Evolutionary conservation across 768 basidiomycete genomes (phyloP).

Genomic region (Tricholoma hemisulphureum): DNA sequence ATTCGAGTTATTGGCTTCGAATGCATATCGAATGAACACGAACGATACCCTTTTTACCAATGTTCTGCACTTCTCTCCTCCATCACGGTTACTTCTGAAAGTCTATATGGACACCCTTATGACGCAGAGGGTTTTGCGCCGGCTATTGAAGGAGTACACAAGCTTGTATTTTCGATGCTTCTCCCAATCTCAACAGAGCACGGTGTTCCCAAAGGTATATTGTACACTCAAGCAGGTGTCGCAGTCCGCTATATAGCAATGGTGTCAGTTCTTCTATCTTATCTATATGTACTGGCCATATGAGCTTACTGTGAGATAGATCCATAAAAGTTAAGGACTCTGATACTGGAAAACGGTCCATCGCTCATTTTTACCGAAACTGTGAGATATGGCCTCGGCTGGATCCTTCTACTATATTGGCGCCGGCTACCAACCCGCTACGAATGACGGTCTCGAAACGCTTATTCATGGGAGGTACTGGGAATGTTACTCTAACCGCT

Average conservation of each 20-base stretch:
- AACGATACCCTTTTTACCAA: slow-evolving; percentile 83
- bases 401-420: slow-evolving; percentile 58
- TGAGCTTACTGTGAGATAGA: slow-evolving; percentile 32
- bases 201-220: slow-evolving; percentile 57
- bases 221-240: slow-evolving; percentile 56
- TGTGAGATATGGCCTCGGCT: slow-evolving; percentile 80
- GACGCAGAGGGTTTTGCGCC: slow-evolving; percentile 63
- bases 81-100: slow-evolving; percentile 44
- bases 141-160: slow-evolving; percentile 65
- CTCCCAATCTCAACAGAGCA: slow-evolving; percentile 55
- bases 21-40: slow-evolving; percentile 52
- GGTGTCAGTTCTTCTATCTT: slow-evolving; percentile 48
- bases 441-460: slow-evolving; percentile 53
- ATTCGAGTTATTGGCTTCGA: slow-evolving; percentile 85
- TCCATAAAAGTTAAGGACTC: slow-evolving; percentile 75
- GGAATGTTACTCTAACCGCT: slow-evolving; percentile 64
- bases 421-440: slow-evolving; percentile 58
- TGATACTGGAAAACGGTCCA: slow-evolving; percentile 57
- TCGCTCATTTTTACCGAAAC: slow-evolving; percentile 87
- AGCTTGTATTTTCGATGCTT: slow-evolving; percentile 69
- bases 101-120: slow-evolving; percentile 41
- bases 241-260: slow-evolving; percentile 78
- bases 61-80: slow-evolving; percentile 54
- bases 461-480: slow-evolving; percentile 61
- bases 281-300: not conserved